phyloP scores from a whole-genome alignment of 2,329 filamentous ascomycete species.

The Trichophyton benhamiae region DNA sequence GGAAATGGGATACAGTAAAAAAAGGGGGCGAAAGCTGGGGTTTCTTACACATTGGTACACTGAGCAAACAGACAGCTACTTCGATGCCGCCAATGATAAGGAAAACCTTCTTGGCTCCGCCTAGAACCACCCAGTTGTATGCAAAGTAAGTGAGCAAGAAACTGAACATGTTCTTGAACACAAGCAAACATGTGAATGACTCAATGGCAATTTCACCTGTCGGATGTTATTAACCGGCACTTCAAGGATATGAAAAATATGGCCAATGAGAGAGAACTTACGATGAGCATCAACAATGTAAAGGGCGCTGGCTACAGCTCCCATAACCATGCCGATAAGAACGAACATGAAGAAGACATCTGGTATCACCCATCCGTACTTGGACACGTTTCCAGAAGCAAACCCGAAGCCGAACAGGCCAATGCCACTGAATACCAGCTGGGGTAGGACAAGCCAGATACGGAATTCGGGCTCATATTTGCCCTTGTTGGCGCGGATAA shows the following conservation, averaged over 20 bases:
- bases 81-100: slow-evolving; percentile 63
- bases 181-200: slow-evolving; percentile 75
- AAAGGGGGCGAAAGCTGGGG: neutral
- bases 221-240: slow-evolving; percentile 9
- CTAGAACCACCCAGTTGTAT: slow-evolving; percentile 63
- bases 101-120: slow-evolving; percentile 50
- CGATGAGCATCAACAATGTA: slow-evolving; percentile 92
- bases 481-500: slow-evolving; percentile 65
- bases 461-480: slow-evolving; percentile 88
- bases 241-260: neutral
- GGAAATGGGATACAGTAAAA: neutral
- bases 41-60: slow-evolving; percentile 65
- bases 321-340: slow-evolving; percentile 83
- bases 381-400: slow-evolving; percentile 48
- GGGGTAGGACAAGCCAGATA: slow-evolving; percentile 68
- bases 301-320: slow-evolving; percentile 69
- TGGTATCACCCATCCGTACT: slow-evolving; percentile 60
- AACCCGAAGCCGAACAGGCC: slow-evolving; percentile 78
- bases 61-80: slow-evolving; percentile 60
- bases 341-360: slow-evolving; percentile 74
- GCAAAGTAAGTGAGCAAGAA: slow-evolving; percentile 75
- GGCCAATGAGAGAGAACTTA: slow-evolving; percentile 30
- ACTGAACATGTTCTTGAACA: slow-evolving; percentile 92
- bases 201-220: slow-evolving; percentile 69
- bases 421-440: slow-evolving; percentile 62